A percentile compares a stretch with the other conserved stretches of the same genome.
Evolutionary conservation across 805 yeast genomes (phyloP).

Genomic region (Wickerhamomyces pijperi): DNA sequence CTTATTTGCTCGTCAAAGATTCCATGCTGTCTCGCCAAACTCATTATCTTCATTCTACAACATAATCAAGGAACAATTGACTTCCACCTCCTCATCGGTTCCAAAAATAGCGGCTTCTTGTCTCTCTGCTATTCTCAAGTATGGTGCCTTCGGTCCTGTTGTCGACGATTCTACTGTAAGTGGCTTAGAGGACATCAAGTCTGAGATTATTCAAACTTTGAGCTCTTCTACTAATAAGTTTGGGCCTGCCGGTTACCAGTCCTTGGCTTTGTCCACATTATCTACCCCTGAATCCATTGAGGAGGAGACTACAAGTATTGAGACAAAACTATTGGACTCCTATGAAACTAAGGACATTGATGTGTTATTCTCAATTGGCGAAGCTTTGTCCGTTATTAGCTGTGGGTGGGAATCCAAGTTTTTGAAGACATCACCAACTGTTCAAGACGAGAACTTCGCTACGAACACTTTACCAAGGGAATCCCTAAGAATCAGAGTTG

Average conservation of each 20-base stretch:
- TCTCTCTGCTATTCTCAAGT: conserved; percentile 26
- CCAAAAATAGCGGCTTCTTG: conserved; percentile 15
- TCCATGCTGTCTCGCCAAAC: neutral
- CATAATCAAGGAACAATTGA: conserved; percentile 1
- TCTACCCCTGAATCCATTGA: conserved; percentile 16
- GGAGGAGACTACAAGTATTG: conserved; percentile 19
- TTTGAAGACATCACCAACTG: conserved; percentile 41
- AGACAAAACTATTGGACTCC: conserved; percentile 38
- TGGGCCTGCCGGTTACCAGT: conserved; percentile 47
- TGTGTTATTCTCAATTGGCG: conserved; percentile 68
- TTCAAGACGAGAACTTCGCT: conserved; percentile 25
- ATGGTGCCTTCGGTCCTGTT: conserved; percentile 22
- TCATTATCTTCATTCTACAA: neutral
- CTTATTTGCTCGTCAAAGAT: conserved; percentile 16
- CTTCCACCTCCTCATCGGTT: conserved; percentile 5
- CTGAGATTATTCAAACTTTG: conserved; percentile 19
- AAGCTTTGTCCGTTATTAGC: conserved; percentile 61
- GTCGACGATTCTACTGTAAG: conserved; percentile 6
- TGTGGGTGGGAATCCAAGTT: conserved; percentile 66
- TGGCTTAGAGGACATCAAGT: conserved; percentile 14
- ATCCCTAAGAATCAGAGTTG: conserved; percentile 7
- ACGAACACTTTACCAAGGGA: conserved; percentile 4
- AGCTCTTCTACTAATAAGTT: conserved; percentile 35
- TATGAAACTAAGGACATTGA: conserved; percentile 67
- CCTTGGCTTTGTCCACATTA: conserved; percentile 46